Percentiles rank a stretch among this genome's conserved stretches.
Conservation (phyloP, 2,329 filamentous ascomycete species). For the Fusarium metavorans region DNA sequence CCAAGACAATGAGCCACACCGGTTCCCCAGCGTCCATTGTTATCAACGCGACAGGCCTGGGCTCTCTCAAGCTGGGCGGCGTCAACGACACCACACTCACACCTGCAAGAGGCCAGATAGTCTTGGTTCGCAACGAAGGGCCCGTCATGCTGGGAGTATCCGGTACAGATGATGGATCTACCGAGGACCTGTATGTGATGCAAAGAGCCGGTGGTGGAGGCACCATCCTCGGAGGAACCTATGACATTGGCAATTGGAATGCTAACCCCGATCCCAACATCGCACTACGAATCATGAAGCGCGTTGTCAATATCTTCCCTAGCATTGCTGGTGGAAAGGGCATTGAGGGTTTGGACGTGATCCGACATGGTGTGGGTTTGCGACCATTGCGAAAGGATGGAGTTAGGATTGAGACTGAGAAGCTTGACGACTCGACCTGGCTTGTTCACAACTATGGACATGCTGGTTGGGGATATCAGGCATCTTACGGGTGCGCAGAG, state of each 20-base stretch:
- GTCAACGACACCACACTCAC: conserved; percentile 79
- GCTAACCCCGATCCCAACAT: conserved; percentile 79
- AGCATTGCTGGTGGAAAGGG: conserved; percentile 72
- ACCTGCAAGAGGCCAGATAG: conserved; percentile 84
- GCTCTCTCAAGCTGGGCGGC: conserved; percentile 79
- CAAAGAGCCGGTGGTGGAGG: conserved; percentile 80
- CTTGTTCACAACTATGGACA: conserved; percentile 81
- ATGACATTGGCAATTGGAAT: conserved; percentile 84
- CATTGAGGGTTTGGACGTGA: conserved; percentile 77
- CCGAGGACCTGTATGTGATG: conserved; percentile 85
- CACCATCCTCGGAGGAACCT: conserved; percentile 84
- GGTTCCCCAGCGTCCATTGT: conserved; percentile 55
- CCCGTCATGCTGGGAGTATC: conserved; percentile 74
- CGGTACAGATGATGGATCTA: conserved; percentile 77
- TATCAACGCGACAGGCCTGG: conserved; percentile 86
- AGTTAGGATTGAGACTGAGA: conserved; percentile 75
- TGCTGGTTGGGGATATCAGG: background rate
- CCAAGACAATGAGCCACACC: conserved; percentile 47
- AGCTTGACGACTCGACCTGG: conserved; percentile 60
- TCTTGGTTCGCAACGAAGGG: conserved; percentile 83
- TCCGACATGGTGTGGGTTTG: conserved; percentile 85
- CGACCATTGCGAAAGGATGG: conserved; percentile 79
- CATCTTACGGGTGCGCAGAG: background rate
- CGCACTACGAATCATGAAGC: conserved; percentile 83
- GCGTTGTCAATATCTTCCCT: conserved; percentile 74